Evolutionary conservation across 2,329 filamentous ascomycete species (phyloP), one percentile per base, ranked within the genome.

Genomic region (Botryotinia calthae): DNA sequence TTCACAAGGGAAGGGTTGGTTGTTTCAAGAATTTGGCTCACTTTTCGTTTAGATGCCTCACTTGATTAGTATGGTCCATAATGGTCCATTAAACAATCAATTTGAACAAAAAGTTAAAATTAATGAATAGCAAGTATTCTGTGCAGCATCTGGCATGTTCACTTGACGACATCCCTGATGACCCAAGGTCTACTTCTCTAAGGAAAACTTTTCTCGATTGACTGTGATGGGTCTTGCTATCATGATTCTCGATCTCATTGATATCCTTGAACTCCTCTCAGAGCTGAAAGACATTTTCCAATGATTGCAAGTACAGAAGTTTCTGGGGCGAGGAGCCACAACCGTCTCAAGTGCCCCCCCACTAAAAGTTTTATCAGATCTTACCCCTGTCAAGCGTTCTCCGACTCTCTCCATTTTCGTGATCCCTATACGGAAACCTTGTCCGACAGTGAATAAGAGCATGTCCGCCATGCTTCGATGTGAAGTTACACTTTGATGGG

Each of bases 351-450:
- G 14, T 10, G 25, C 40, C 22, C 28, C n/a, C 22, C 31, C 16
- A 66, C 64, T 34, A n/a, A 54, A 51, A 54, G 8, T 54, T 14
- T 67, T 67, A 67, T 68, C 65, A 56, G 65, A 68, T 68, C 48
- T 68, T 44, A 56, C 48, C 34, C 37, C 14, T 42, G 64, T 42
- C n/a, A 7, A 25, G 12, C n/a, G 25, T 25, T 31, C 25, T 67
- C 64, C n/a, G n/a, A 44, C 48, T 40, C 28, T 42, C n/a, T 16
- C 61, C 61, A 42, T 56, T 42, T 67, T n/a, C 18, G 25, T 31
- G 25, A 56, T 67, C 65, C 18, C 22, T 42, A 34, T 9, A 42
- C 1, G 48, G 65, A 28, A 67, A 42, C 16, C 14, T 8, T n/a
- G 65, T 1, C 34, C 34, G 34, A 31, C 8, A 31, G 25, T 42